Evolutionary conservation across 345 rosid genomes (phyloP).

Genomic region (Aethionema arabicum): DNA sequence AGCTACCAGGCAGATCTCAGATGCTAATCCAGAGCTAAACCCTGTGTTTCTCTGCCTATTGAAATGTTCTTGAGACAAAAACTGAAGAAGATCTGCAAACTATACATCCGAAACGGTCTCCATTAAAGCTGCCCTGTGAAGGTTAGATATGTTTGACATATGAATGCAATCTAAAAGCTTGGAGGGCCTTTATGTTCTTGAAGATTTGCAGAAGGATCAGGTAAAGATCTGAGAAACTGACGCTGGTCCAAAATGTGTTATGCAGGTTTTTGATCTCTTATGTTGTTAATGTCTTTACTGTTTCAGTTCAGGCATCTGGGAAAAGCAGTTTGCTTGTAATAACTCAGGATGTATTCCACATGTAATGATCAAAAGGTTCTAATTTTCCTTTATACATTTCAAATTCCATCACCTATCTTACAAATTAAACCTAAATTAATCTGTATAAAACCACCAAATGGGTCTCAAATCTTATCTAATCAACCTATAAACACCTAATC

Average conservation of each 20-base stretch:
- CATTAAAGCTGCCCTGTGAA: not conserved
- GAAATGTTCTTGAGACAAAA: constrained; percentile 4
- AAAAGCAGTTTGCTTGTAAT: not conserved
- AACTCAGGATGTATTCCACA: too few species aligned
- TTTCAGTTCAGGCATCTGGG: not conserved
- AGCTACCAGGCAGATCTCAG: not conserved
- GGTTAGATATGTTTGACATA: not conserved
- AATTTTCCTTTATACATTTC: too few species aligned
- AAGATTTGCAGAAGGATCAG: not conserved
- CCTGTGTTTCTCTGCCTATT: not conserved
- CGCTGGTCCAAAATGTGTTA: too few species aligned
- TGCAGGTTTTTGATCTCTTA: not conserved
- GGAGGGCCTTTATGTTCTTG: not conserved
- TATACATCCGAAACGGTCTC: constrained; percentile 9
- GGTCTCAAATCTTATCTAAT: not conserved
- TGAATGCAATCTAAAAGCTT: too few species aligned
- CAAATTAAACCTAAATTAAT: too few species aligned
- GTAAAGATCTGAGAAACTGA: too few species aligned
- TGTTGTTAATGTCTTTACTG: not conserved
- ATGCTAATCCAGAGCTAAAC: not conserved
- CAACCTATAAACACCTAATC: constrained; percentile 16
- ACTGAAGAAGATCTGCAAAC: constrained; percentile 9
- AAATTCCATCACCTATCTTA: too few species aligned
- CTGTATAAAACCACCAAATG: too few species aligned
- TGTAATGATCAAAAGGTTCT: too few species aligned